These are phyloP conservation scores for Cyanidium caldarium DNA, from an alignment of 23 red algal species.

Conservation along the genomic window DNA sequence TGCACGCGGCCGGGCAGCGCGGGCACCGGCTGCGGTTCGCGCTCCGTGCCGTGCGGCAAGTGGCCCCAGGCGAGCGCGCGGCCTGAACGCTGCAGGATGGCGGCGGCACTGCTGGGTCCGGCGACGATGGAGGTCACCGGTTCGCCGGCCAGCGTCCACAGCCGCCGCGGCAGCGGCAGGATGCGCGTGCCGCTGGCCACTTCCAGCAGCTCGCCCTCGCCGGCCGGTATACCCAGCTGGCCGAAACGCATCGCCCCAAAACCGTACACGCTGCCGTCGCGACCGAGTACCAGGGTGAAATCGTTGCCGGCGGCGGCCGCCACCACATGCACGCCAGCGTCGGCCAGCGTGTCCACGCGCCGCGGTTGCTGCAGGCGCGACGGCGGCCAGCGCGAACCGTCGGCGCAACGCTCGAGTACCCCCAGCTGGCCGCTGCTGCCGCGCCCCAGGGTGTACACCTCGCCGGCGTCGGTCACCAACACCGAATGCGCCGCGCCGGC, in stretches of 20 bases:
- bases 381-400: no score
- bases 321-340: neutral
- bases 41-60: neutral
- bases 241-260: neutral
- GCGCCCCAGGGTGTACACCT: neutral
- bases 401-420: no score
- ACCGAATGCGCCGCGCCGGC: slow-evolving; percentile 3
- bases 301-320: neutral
- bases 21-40: neutral
- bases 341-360: neutral
- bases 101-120: neutral
- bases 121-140: neutral
- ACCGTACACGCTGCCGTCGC: neutral
- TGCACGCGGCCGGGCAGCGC: neutral
- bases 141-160: neutral
- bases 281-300: neutral
- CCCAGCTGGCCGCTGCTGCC: neutral
- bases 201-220: neutral
- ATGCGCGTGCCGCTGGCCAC: neutral
- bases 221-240: neutral
- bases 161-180: neutral
- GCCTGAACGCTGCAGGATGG: neutral
- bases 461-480: neutral
- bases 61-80: neutral
- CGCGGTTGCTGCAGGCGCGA: neutral